Conservation (phyloP, 164 flowering plant species). For the Amborella trichopoda region DNA sequence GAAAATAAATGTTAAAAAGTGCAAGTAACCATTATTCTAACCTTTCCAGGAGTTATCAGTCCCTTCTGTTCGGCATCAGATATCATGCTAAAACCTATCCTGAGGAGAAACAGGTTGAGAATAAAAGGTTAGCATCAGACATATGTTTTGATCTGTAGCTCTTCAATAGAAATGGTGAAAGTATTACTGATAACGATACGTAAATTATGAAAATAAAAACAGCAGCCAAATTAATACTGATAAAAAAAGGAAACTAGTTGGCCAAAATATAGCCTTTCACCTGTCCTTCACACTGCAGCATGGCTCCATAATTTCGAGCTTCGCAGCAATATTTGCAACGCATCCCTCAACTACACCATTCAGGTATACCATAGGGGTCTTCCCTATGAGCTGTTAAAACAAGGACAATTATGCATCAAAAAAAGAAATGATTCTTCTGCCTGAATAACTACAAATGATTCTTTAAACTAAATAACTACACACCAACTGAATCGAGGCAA, state of each 20-base stretch:
- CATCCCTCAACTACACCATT: constrained; percentile 61
- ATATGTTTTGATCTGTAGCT: too few relatives aligned
- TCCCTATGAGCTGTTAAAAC: constrained; percentile 73
- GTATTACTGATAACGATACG: constrained; percentile 3
- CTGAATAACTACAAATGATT: too few relatives aligned
- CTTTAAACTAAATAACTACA: not conserved
- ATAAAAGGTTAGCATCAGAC: too few relatives aligned
- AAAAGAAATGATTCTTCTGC: not conserved
- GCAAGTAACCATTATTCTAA: constrained; percentile 6
- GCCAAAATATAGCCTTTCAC: constrained; percentile 31
- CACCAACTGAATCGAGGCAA: not conserved
- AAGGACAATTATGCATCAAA: too few relatives aligned
- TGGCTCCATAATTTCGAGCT: constrained; percentile 98
- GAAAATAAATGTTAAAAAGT: not conserved
- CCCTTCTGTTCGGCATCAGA: constrained; percentile 80
- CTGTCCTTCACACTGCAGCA: constrained; percentile 98
- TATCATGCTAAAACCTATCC: constrained; percentile 89
- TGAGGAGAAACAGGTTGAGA: constrained; percentile 20
- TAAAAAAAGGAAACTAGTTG: not conserved
- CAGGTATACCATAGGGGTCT: constrained; percentile 95
- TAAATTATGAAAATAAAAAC: not conserved
- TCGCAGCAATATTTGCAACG: constrained; percentile 84
- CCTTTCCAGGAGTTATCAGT: constrained; percentile 84
- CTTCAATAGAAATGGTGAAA: too few relatives aligned
- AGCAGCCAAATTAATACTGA: not conserved